Evolutionary conservation across 495 filamentous ascomycete species (phyloP), one percentile per base, ranked within the genome.

Genomic region (Podospora pseudopauciseta): DNA sequence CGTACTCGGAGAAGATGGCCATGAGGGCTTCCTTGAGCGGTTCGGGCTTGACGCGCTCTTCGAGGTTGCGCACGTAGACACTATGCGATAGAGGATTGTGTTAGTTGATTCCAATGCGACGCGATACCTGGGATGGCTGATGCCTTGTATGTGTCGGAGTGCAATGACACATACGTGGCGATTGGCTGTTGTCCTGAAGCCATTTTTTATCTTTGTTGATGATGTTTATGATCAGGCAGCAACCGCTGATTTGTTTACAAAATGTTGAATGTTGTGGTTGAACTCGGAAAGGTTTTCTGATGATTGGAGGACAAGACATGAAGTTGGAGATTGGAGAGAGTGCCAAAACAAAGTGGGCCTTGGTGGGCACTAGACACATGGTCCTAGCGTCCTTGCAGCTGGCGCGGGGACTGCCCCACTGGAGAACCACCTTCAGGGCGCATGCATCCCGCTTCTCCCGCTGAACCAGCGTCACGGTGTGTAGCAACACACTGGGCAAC

Each of bases 1-100:
- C 95, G 79, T 93, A 97, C 75, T 97, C 92, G 59, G 87, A 87
- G 81, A 99, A 99, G 75, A 98, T 87, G 72, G 90, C 87, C 4
- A 75, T 74, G 26, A 98, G 84, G 0, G 92, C 85, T 71, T 89
- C 86, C 71, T 89, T 93, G 19, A 99, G 86, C 54, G 88, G 75
- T 20, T 91, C 89, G 65, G 91, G 83, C 75, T 97, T 97, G 78
- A 97, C 89, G 70, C 89, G 87, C 84, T 99, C 96, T 80, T 97
- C 91, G 68, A 99, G 88, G 78, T 97, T 97, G 70, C 89, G 91
- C 75, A 96, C 89, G 85, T 98, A 84, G 34, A 86, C 83, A 49
- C 85, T 87, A 72, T 65, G 61, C 26, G 58, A 15, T 4, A 18
- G 44, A 19, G 20, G 16, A 27, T 49, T 39, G 18, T 55, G 67